Conservation (phyloP, 768 basidiomycete genomes). For the Tephrocybe rancida region DNA sequence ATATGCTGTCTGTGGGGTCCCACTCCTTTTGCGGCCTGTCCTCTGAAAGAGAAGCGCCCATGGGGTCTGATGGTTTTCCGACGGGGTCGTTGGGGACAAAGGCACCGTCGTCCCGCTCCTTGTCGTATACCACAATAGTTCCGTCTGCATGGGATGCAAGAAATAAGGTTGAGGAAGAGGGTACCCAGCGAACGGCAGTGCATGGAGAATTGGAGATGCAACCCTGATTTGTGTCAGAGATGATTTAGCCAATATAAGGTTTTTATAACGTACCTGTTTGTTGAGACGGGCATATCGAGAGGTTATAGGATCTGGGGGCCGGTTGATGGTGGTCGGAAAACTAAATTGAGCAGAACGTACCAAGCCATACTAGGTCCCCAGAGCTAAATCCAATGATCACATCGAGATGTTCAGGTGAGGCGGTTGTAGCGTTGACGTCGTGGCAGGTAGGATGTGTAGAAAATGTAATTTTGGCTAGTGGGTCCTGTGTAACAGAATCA, state of each 20-base stretch:
- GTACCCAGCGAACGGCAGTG: constrained; percentile 91
- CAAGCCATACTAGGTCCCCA: constrained; percentile 97
- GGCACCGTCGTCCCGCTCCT: constrained; percentile 83
- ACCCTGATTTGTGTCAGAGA: constrained; percentile 46
- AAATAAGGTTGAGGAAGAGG: constrained; percentile 77
- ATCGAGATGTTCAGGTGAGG: constrained; percentile 79
- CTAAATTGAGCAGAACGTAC: constrained; percentile 39
- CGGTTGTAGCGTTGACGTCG: constrained; percentile 80
- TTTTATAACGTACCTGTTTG: constrained; percentile 60
- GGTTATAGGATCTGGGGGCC: constrained; percentile 67
- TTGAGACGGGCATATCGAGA: constrained; percentile 86
- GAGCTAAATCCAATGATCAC: constrained; percentile 90
- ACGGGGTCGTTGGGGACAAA: constrained; percentile 67
- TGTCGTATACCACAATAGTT: constrained; percentile 87
- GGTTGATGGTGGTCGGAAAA: constrained; percentile 6
- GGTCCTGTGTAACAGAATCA: constrained; percentile 57
- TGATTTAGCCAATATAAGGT: neutral
- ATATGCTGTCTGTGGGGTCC: constrained; percentile 77
- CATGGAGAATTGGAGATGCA: constrained; percentile 80
- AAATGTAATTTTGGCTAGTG: constrained; percentile 83
- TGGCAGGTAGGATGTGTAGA: constrained; percentile 89
- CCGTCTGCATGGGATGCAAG: constrained; percentile 89
- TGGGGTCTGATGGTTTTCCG: constrained; percentile 27
- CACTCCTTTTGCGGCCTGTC: constrained; percentile 53
- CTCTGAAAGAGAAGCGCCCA: constrained; percentile 25